A percentile compares a stretch with the other conserved stretches of the same genome.
These are phyloP conservation scores for Trametes polyzona DNA, from an alignment of 1,284 basidiomycete species.

Conservation along the genomic window DNA sequence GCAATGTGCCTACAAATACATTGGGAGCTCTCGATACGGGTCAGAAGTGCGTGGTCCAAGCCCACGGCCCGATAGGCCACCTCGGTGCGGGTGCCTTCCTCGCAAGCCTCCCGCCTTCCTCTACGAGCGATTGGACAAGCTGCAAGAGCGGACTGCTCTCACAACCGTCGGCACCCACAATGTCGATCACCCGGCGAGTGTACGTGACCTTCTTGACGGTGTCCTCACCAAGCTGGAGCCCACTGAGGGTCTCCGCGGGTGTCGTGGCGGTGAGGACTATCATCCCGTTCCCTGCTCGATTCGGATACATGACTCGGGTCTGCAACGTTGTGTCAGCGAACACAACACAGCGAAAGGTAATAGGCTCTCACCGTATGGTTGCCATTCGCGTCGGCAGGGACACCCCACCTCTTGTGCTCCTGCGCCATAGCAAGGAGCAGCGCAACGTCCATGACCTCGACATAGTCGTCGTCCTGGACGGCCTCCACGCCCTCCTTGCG, in stretches of 20 bases:
- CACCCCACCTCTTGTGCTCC: constrained; percentile 9
- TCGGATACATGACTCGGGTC: constrained; percentile 10
- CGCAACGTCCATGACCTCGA: constrained; percentile 6
- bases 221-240: background rate
- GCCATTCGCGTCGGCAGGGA: background rate
- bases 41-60: constrained; percentile 15
- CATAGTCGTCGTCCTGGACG: background rate
- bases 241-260: background rate
- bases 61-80: constrained; percentile 15
- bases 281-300: background rate
- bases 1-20: too few species aligned
- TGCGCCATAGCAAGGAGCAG: constrained; percentile 4
- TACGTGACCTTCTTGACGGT: constrained; percentile 4
- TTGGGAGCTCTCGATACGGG: too few species aligned
- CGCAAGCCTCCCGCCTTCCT: background rate
- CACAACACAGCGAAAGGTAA: too few species aligned
- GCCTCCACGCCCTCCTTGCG: background rate
- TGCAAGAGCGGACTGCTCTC: background rate
- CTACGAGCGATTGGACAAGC: background rate
- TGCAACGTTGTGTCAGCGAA: background rate
- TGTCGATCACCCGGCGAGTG: background rate
- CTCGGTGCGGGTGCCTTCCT: constrained; percentile 3
- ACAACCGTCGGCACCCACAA: background rate
- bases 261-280: constrained; percentile 10
- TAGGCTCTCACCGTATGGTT: background rate